phyloP scores from a whole-genome alignment of 192 early-diverging fungal species.

The Chytriomyces sp. region DNA sequence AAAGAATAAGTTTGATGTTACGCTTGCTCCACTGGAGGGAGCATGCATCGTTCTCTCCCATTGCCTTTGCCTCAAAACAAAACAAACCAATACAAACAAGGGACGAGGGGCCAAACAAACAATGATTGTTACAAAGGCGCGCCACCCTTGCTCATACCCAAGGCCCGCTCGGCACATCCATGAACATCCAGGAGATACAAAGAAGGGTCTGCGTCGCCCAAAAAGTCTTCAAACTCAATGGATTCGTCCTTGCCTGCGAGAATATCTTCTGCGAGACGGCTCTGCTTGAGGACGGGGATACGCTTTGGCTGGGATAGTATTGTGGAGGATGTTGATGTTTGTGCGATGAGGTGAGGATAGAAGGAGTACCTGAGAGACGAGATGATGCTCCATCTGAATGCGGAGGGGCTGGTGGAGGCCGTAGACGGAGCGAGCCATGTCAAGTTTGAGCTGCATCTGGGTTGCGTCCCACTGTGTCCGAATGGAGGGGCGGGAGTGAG shows the following conservation, averaged over 20 bases:
- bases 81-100: too few relatives aligned
- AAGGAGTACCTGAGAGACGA: conserved; percentile 53
- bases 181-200: conserved; percentile 69
- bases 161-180: conserved; percentile 63
- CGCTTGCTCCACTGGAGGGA: too few relatives aligned
- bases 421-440: conserved; percentile 77
- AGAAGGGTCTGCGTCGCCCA: conserved; percentile 65
- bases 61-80: too few relatives aligned
- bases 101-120: too few relatives aligned
- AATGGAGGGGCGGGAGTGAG: not conserved
- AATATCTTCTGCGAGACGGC: conserved; percentile 81
- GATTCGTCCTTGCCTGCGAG: conserved; percentile 84
- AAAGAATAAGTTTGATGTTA: too few relatives aligned
- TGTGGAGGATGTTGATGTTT: not conserved
- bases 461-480: conserved; percentile 78
- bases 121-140: conserved; percentile 30
- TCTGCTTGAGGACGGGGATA: conserved; percentile 58
- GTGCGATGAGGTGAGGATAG: not conserved
- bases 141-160: conserved; percentile 43
- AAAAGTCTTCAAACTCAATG: conserved; percentile 89
- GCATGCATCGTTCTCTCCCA: too few relatives aligned
- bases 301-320: conserved; percentile 29
- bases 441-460: conserved; percentile 77
- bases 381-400: conserved; percentile 85
- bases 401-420: conserved; percentile 92